Percentiles rank a stretch among this genome's conserved stretches.
These are phyloP conservation scores for Pleoardoris graminearum DNA, from an alignment of 2,329 filamentous ascomycete genomes.

Conservation along the genomic window DNA sequence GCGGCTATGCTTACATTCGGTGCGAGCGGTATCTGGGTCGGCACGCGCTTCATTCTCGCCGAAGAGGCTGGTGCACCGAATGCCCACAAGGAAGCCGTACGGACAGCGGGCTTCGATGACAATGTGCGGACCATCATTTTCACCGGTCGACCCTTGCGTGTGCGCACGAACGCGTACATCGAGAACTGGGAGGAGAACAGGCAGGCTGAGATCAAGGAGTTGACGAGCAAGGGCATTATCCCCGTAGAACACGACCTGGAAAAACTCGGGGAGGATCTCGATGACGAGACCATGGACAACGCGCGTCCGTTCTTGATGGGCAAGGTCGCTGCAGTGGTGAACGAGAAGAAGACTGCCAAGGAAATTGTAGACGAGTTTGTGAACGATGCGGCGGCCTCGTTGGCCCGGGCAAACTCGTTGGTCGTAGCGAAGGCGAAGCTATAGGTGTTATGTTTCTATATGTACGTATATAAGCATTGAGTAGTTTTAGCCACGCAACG, in stretches of 20 bases:
- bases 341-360: conserved; percentile 90
- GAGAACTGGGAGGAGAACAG: conserved; percentile 95
- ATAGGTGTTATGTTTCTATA: conserved; percentile 11
- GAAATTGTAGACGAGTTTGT: conserved; percentile 94
- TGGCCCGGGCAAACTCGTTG: conserved; percentile 69
- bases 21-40: conserved; percentile 91
- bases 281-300: conserved; percentile 89
- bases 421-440: conserved; percentile 51
- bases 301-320: conserved; percentile 94
- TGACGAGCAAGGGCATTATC: conserved; percentile 85
- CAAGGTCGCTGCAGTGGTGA: conserved; percentile 90
- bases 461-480: too few relatives aligned
- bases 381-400: conserved; percentile 70
- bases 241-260: conserved; percentile 95
- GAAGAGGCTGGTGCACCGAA: conserved; percentile 94
- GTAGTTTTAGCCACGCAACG: too few relatives aligned
- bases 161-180: conserved; percentile 93
- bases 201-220: conserved; percentile 83
- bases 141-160: conserved; percentile 91
- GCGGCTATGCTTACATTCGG: conserved; percentile 92
- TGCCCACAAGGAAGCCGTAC: conserved; percentile 93
- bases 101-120: conserved; percentile 89
- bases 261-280: conserved; percentile 66
- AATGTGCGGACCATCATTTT: conserved; percentile 98
- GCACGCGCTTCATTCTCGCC: conserved; percentile 90